Evolutionary conservation across 306 rosid genomes (phyloP).

Genomic region (Quercus variabilis): DNA sequence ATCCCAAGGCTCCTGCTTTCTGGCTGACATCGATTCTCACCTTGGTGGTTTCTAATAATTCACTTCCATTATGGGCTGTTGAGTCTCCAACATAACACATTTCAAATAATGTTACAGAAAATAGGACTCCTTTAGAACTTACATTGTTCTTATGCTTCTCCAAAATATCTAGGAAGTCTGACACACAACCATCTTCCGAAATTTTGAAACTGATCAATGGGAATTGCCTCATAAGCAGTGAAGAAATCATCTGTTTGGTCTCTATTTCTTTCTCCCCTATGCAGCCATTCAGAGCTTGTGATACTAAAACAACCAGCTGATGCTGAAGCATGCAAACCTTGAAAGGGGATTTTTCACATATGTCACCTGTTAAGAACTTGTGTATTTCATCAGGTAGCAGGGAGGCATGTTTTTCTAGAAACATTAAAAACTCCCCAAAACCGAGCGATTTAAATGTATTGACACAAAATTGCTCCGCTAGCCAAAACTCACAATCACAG

Average conservation of each 20-base stretch:
- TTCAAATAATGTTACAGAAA: conserved; percentile 59
- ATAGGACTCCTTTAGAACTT: conserved; percentile 59
- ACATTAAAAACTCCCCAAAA: conserved; percentile 60
- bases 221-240: conserved; percentile 68
- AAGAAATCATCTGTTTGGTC: conserved; percentile 49
- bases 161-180: conserved; percentile 47
- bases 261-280: conserved; percentile 54
- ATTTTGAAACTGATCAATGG: conserved; percentile 61
- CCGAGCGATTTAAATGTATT: conserved; percentile 72
- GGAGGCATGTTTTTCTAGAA: conserved; percentile 53
- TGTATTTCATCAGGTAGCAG: conserved; percentile 59
- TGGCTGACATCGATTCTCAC: conserved; percentile 25
- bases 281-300: conserved; percentile 66
- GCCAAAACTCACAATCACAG: conserved; percentile 66
- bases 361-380: conserved; percentile 38
- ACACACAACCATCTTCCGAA: conserved; percentile 45
- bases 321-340: conserved; percentile 62
- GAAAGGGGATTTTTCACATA: conserved; percentile 39
- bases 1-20: conserved; percentile 23
- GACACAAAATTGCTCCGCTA: conserved; percentile 60
- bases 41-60: conserved; percentile 24
- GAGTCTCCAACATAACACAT: conserved; percentile 35
- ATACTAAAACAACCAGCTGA: conserved; percentile 57
- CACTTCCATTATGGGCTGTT: conserved; percentile 33
- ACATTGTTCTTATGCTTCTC: conserved; percentile 38